Evolutionary conservation across 768 basidiomycete species (phyloP).

Genomic region (Dioszegia hungarica): DNA sequence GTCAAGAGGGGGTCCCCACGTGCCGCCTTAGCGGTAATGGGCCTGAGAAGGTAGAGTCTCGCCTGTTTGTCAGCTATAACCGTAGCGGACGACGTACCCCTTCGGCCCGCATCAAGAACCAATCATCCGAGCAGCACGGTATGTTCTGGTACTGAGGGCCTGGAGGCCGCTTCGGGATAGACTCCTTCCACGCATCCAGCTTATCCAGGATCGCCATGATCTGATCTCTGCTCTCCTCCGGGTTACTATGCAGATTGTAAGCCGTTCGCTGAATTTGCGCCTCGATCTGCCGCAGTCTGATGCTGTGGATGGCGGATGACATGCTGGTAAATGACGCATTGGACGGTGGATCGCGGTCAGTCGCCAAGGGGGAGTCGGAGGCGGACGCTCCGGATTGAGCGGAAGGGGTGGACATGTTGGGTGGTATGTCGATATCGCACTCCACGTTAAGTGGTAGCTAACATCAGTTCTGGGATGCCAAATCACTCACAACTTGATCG

Average conservation of each 20-base stretch:
- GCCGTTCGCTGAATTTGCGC: slow-evolving; percentile 8
- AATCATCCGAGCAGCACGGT: slow-evolving; percentile 11
- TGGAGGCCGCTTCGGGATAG: slow-evolving; percentile 3
- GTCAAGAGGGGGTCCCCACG: not conserved
- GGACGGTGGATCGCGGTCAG: not conserved
- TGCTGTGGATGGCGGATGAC: slow-evolving; percentile 7
- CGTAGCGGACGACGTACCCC: not conserved
- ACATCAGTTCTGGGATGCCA: not conserved
- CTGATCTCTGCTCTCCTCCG: not conserved
- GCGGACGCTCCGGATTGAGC: not conserved
- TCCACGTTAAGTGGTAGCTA: slow-evolving; percentile 16
- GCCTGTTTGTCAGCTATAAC: not conserved
- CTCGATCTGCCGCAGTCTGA: slow-evolving; percentile 9
- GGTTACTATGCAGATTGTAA: not conserved
- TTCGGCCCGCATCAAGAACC: slow-evolving; percentile 11
- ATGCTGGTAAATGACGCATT: slow-evolving; percentile 9
- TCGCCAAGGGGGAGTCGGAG: slow-evolving; percentile 1
- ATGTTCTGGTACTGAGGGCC: not conserved
- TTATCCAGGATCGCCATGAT: slow-evolving; percentile 4
- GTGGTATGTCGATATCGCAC: slow-evolving; percentile 6
- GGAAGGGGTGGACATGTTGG: not conserved
- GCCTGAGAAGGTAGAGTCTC: slow-evolving; percentile 4
- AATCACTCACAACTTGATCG: slow-evolving; percentile 6
- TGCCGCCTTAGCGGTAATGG: slow-evolving; percentile 4
- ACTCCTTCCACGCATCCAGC: slow-evolving; percentile 8